Conservation (phyloP, 371 early-diverging fungal genomes). For the Haplosporangium sp. region DNA sequence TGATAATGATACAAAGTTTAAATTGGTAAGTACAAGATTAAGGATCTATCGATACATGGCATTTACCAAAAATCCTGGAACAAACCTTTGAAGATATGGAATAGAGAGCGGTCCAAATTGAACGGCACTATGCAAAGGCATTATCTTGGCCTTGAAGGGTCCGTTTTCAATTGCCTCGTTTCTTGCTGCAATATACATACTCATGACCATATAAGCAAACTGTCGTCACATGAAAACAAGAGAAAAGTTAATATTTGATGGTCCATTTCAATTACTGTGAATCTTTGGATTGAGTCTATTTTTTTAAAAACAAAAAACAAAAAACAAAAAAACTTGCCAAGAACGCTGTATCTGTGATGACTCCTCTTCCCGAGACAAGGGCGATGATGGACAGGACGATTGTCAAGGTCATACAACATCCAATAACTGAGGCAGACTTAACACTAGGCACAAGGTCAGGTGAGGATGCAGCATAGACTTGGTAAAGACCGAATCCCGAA, state of each 20-base stretch:
- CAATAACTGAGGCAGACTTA: slow-evolving; percentile 52
- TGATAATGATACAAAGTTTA: slow-evolving; percentile 6
- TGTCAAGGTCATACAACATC: slow-evolving; percentile 53
- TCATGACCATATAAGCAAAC: slow-evolving; percentile 57
- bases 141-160: slow-evolving; percentile 35
- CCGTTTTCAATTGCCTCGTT: slow-evolving; percentile 49
- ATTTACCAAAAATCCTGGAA: neutral
- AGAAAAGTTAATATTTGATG: neutral
- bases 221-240: slow-evolving; percentile 7
- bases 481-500: slow-evolving; percentile 45
- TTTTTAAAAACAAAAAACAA: too few relatives aligned
- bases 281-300: neutral
- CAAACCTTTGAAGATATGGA: slow-evolving; percentile 51
- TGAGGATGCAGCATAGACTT: slow-evolving; percentile 49
- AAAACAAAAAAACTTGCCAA: slow-evolving; percentile 22
- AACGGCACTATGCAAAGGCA: slow-evolving; percentile 49
- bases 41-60: neutral
- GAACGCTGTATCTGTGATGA: slow-evolving; percentile 51
- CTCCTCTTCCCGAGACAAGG: slow-evolving; percentile 39
- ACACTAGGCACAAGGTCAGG: slow-evolving; percentile 48
- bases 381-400: slow-evolving; percentile 45
- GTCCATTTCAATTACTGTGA: neutral
- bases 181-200: slow-evolving; percentile 55
- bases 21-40: neutral
- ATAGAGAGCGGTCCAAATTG: slow-evolving; percentile 45